Percentiles rank a stretch among this genome's conserved stretches.
Evolutionary conservation across 768 basidiomycete species (phyloP).

Genomic region (Agrocybe chaxingu): DNA sequence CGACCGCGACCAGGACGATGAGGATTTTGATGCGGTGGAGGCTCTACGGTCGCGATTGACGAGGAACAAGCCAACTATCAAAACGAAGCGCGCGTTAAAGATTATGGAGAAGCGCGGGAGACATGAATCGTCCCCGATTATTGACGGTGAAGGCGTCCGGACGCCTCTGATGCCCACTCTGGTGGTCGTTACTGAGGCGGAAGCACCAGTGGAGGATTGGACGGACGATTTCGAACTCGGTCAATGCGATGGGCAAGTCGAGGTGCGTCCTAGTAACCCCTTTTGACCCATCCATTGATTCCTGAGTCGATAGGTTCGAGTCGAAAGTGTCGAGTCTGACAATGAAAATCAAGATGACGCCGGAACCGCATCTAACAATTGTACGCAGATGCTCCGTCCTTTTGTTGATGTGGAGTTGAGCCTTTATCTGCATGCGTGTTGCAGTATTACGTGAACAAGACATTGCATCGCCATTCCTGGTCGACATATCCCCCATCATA

Average conservation of each 20-base stretch:
- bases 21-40: conserved; percentile 6
- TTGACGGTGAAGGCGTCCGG: not conserved
- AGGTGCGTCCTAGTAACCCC: not conserved
- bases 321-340: not conserved
- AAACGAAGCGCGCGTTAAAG: conserved; percentile 13
- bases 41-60: conserved; percentile 3
- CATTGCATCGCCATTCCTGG: not conserved
- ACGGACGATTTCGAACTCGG: conserved; percentile 1
- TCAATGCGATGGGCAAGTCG: not conserved
- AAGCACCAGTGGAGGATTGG: conserved; percentile 3
- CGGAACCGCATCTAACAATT: no score
- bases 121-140: not conserved
- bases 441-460: no score
- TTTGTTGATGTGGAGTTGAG: no score
- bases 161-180: conserved; percentile 4
- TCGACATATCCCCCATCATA: conserved; percentile 1
- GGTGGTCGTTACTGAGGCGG: conserved; percentile 5
- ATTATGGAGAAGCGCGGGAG: conserved; percentile 8
- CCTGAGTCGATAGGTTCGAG: not conserved
- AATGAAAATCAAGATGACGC: not conserved
- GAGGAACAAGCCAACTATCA: conserved; percentile 4
- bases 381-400: no score
- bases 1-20: conserved; percentile 4
- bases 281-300: not conserved
- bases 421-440: no score